phyloP scores from a whole-genome alignment of 148 eudicot species.

The Amaranthus hypochondriacus region DNA sequence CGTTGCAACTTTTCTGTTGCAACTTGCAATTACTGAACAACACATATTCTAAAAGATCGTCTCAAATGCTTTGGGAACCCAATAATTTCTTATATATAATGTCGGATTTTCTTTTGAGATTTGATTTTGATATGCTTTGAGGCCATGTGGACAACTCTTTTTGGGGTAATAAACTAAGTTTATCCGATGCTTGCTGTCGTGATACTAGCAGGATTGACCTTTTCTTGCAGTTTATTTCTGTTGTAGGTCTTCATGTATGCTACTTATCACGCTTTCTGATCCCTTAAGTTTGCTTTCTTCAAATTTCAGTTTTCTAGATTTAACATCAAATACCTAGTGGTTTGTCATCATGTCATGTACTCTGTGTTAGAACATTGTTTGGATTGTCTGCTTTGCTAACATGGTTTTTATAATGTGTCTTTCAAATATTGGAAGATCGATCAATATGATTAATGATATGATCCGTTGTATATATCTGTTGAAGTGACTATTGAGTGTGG shows the following conservation, averaged over 20 bases:
- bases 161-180: background rate
- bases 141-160: background rate
- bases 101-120: conserved; percentile 2
- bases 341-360: background rate
- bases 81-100: background rate
- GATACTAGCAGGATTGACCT: background rate
- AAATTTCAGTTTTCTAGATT: background rate
- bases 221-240: background rate
- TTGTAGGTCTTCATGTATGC: background rate
- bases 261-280: background rate
- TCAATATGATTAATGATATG: too few species aligned
- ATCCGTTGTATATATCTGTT: background rate
- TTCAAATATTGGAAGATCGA: background rate
- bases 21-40: background rate
- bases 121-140: conserved; percentile 3
- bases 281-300: background rate
- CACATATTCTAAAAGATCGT: background rate
- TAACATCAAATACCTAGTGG: background rate
- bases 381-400: background rate
- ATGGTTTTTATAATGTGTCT: background rate
- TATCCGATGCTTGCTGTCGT: background rate
- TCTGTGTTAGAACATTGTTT: background rate
- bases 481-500: background rate
- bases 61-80: background rate
- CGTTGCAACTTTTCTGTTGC: background rate